These are phyloP conservation scores for Cephaloascus fragrans DNA, from an alignment of 805 yeast species.

Conservation along the genomic window DNA sequence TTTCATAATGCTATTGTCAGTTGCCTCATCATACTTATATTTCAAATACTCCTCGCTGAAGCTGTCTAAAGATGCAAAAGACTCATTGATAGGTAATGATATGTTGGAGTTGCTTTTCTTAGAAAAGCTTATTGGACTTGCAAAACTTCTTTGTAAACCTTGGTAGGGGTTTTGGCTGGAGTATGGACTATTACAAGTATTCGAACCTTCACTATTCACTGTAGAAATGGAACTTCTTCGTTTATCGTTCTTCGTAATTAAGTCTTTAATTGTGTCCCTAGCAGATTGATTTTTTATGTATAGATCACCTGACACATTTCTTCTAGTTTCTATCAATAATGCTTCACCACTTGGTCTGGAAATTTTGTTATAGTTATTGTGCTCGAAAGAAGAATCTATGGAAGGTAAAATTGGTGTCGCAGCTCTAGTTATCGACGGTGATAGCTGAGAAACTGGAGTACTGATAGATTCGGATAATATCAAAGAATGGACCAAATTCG, in stretches of 20 bases:
- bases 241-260: conserved; percentile 29
- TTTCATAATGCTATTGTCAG: conserved; percentile 10
- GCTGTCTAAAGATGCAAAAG: conserved; percentile 73
- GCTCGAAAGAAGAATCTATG: conserved; percentile 2
- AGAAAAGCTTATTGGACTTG: background rate
- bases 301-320: conserved; percentile 35
- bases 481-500: conserved; percentile 13
- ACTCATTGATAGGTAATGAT: conserved; percentile 57
- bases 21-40: conserved; percentile 15
- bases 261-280: conserved; percentile 31
- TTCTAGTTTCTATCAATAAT: conserved; percentile 32
- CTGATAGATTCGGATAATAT: conserved; percentile 21
- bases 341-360: conserved; percentile 18
- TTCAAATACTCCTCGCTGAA: conserved; percentile 47
- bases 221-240: conserved; percentile 11
- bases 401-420: conserved; percentile 3
- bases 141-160: conserved; percentile 1
- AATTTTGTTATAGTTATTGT: conserved; percentile 4
- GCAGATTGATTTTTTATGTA: conserved; percentile 30
- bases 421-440: conserved; percentile 2
- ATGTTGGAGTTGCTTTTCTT: background rate
- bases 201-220: background rate
- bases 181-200: too few species aligned
- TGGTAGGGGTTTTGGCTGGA: background rate
- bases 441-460: conserved; percentile 6